Conservation (phyloP, 306 rosid genomes). For the Rosa multiflora region DNA sequence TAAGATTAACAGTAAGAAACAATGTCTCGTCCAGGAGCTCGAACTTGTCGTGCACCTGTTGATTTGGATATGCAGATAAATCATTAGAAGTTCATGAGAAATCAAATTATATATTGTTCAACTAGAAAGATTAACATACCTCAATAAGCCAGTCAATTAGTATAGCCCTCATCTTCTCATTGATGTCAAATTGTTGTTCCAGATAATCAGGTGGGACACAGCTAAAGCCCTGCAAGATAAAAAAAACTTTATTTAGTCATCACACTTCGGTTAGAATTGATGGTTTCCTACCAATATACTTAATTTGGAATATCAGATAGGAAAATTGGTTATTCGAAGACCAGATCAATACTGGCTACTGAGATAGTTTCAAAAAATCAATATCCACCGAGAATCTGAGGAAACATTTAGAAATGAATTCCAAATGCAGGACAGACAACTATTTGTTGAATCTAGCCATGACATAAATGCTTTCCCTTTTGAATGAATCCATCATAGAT, state of each 20-base stretch:
- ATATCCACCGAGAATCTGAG: not conserved
- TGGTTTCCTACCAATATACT: not conserved
- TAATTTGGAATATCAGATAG: constrained; percentile 1
- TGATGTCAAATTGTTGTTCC: constrained; percentile 76
- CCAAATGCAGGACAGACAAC: not conserved
- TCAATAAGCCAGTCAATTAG: constrained; percentile 96
- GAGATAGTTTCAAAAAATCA: no score
- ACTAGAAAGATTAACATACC: constrained; percentile 41
- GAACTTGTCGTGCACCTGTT: constrained; percentile 95
- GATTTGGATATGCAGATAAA: constrained; percentile 18
- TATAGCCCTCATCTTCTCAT: constrained; percentile 96
- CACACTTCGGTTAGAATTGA: constrained; percentile 10
- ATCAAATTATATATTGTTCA: constrained; percentile 26
- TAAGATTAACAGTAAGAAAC: constrained; percentile 76
- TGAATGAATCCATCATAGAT: not conserved
- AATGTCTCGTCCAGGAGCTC: constrained; percentile 90
- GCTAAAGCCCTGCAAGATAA: constrained; percentile 52
- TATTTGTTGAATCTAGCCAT: not conserved
- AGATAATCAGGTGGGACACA: constrained; percentile 69
- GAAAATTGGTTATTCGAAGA: constrained; percentile 10
- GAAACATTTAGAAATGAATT: not conserved
- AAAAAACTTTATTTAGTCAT: constrained; percentile 26
- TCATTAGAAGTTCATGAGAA: constrained; percentile 9
- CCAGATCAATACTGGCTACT: no score
- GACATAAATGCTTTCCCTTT: constrained; percentile 9